These are phyloP conservation scores for Ilyonectria destructans DNA, from an alignment of 2,329 filamentous ascomycete species.

Conservation along the genomic window DNA sequence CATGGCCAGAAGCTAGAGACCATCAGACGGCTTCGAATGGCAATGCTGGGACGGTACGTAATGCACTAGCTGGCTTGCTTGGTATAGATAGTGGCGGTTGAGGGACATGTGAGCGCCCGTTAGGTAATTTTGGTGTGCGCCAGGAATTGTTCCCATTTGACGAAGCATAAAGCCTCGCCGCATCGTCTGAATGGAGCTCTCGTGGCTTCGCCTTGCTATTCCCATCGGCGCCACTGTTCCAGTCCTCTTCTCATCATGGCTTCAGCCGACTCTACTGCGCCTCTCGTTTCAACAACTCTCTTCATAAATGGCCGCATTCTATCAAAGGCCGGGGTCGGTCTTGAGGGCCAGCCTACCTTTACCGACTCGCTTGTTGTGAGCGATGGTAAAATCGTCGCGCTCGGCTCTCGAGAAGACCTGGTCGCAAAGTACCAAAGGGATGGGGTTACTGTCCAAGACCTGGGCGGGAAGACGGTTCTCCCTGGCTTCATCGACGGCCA, in stretches of 20 bases:
- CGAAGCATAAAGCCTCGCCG: neutral
- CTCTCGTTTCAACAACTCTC: neutral
- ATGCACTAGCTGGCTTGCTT: neutral
- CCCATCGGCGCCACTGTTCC: neutral
- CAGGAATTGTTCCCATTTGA: neutral
- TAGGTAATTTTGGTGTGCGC: neutral
- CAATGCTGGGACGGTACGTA: neutral
- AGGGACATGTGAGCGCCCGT: neutral
- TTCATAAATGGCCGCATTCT: slow-evolving; percentile 47
- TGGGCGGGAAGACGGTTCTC: slow-evolving; percentile 51
- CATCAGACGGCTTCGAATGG: neutral
- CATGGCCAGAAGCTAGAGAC: neutral
- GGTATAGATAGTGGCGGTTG: neutral
- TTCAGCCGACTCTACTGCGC: neutral
- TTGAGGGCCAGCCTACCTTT: slow-evolving; percentile 43
- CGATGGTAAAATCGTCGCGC: slow-evolving; percentile 50
- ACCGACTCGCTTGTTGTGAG: slow-evolving; percentile 50
- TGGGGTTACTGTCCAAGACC: slow-evolving; percentile 27
- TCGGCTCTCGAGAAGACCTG: slow-evolving; percentile 49
- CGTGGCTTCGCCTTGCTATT: neutral
- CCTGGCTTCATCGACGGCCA: slow-evolving; percentile 28
- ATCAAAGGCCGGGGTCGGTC: slow-evolving; percentile 27
- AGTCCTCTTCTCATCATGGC: neutral
- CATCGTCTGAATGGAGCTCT: neutral
- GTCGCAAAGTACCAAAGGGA: neutral